Evolutionary conservation across 495 filamentous ascomycete species (phyloP).

Genomic region (Penicillium alfredii): DNA sequence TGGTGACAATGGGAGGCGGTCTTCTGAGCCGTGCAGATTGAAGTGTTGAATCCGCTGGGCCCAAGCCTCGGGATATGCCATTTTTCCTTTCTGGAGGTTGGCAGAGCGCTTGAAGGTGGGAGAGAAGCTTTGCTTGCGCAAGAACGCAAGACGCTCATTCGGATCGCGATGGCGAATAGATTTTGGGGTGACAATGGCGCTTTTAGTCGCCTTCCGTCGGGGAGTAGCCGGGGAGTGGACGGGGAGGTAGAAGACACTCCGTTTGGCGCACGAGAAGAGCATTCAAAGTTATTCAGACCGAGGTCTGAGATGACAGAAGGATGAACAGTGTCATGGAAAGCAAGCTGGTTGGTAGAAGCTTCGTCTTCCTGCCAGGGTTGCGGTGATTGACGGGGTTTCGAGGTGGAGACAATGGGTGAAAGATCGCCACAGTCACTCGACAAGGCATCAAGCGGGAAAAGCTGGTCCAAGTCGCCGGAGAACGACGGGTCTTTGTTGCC

Average conservation of each 20-base stretch:
- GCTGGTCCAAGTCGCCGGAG: constrained; percentile 38
- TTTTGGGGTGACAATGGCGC: constrained; percentile 37
- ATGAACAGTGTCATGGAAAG: constrained; percentile 38
- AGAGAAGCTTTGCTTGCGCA: constrained; percentile 42
- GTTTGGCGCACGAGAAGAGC: constrained; percentile 21
- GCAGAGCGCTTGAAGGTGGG: constrained; percentile 39
- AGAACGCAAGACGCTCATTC: constrained; percentile 33
- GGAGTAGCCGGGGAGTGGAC: constrained; percentile 43
- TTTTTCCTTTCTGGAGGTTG: constrained; percentile 33
- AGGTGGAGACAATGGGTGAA: constrained; percentile 34
- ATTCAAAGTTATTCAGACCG: constrained; percentile 29
- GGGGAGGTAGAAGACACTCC: constrained; percentile 26
- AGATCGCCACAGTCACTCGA: constrained; percentile 44
- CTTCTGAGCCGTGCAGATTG: constrained; percentile 30
- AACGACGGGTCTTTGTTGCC: constrained; percentile 42
- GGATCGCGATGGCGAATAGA: constrained; percentile 37
- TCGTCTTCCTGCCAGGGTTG: constrained; percentile 38
- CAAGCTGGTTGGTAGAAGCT: constrained; percentile 24
- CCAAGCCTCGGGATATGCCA: constrained; percentile 42
- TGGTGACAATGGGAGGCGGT: constrained; percentile 40
- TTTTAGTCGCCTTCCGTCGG: constrained; percentile 31
- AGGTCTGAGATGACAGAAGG: constrained; percentile 37
- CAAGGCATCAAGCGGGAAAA: constrained; percentile 39
- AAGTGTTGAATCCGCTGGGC: constrained; percentile 39
- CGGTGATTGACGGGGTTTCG: constrained; percentile 31